Evolutionary conservation across 2,329 filamentous ascomycete genomes (phyloP), one percentile per base, ranked within the genome.

Genomic region (Incumbomyces lentus): DNA sequence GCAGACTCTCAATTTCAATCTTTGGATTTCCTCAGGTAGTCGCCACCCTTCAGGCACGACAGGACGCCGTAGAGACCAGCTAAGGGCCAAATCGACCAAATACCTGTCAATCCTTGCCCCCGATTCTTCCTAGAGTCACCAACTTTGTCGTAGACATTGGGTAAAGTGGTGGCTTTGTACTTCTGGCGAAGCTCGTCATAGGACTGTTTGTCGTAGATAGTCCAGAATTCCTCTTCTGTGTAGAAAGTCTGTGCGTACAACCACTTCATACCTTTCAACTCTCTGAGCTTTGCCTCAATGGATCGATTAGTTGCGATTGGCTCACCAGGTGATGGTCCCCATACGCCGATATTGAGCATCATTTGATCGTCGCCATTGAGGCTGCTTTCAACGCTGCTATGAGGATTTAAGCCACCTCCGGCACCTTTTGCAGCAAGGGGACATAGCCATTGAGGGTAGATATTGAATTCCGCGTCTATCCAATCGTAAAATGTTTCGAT

Each of bases 171-270:
- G 5, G 67, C 67, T 40, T 60, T 51, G 44, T 69, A 69, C 46
- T 64, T 69, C 26, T 53, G 52, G 6, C 68, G 56, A 52, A 70
- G 44, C 6, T 41, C 52, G 32, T 66, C 63, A 35, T 70, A 68
- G 54, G 55, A 55, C 2, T 57, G 49, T 34, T 59, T 60, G 44
- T 70, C 62, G 49, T 68, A 69, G 39, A 66, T 64, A 5, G 52
- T 44, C 67, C 67, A 70, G 52, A 70, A 70, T 47, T 70, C 67
- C 3, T 65, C 58, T 49, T 84, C 75, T n/a, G 75, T 73, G 62
- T 92, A 92, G 67, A 88, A 93, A 0, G 85, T 83, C 58, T 90
- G 84, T 2, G 86, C 86, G 63, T 94, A 93, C 11, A 93, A 69
- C 83, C 86, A 92, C 68, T 93, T 93, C 69, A 84, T 78, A 2